A percentile compares a stretch with the other conserved stretches of the same genome.
phyloP scores from a whole-genome alignment of 2,329 filamentous ascomycete species.

The Alternaria incomplexa region DNA sequence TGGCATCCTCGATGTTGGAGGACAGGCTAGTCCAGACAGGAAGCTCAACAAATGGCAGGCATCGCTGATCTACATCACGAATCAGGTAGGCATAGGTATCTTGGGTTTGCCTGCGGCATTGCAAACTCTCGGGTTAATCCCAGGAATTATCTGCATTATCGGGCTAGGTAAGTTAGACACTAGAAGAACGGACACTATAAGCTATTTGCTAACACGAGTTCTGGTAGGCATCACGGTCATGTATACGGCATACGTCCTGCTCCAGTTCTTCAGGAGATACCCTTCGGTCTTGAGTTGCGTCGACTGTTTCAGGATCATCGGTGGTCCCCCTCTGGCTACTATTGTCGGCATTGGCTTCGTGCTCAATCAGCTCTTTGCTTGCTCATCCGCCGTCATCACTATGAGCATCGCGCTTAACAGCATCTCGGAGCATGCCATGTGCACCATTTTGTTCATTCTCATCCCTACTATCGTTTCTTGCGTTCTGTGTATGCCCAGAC shows the following conservation, averaged over 20 bases:
- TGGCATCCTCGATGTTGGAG: not conserved
- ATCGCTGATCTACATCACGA: constrained; percentile 22
- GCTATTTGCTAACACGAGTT: not conserved
- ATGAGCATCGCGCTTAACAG: constrained; percentile 65
- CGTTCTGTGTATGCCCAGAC: constrained; percentile 46
- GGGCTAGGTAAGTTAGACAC: not conserved
- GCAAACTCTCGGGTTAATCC: constrained; percentile 25
- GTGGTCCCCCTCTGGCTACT: constrained; percentile 4
- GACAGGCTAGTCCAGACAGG: not conserved
- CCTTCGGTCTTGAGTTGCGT: constrained; percentile 12
- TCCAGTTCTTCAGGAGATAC: constrained; percentile 18
- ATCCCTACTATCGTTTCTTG: constrained; percentile 64
- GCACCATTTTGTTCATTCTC: constrained; percentile 66
- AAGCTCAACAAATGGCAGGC: constrained; percentile 1
- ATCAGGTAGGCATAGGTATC: constrained; percentile 26
- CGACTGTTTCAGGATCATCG: constrained; percentile 10
- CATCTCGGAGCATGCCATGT: constrained; percentile 65
- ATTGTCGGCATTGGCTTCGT: constrained; percentile 13
- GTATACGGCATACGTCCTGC: constrained; percentile 20
- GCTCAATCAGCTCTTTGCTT: constrained; percentile 14
- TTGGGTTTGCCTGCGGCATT: constrained; percentile 21
- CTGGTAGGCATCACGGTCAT: constrained; percentile 8
- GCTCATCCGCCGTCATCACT: constrained; percentile 11
- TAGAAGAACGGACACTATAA: not conserved
- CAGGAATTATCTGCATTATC: constrained; percentile 20